These are phyloP conservation scores for Austroboletus festivus DNA, from an alignment of 768 basidiomycete species.

Conservation along the genomic window DNA sequence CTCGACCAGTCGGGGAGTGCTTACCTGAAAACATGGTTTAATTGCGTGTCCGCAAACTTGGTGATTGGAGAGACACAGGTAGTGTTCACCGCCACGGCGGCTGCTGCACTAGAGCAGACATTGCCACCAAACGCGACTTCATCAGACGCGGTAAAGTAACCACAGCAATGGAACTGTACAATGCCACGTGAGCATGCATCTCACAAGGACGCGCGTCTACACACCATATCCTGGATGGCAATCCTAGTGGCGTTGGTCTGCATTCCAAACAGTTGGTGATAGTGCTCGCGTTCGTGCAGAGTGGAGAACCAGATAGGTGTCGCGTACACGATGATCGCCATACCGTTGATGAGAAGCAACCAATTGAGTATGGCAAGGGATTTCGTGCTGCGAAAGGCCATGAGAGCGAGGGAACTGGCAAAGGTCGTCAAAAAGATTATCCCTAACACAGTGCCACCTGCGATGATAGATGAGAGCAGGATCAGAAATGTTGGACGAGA, in stretches of 20 bases:
- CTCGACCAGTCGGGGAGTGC: background rate
- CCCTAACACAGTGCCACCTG: conserved; percentile 73
- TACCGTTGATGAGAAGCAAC: conserved; percentile 59
- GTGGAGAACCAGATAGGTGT: conserved; percentile 82
- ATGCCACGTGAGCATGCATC: background rate
- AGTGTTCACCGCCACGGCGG: conserved; percentile 37
- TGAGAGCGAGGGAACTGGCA: conserved; percentile 64
- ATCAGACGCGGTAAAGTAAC: conserved; percentile 73
- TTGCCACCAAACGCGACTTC: conserved; percentile 54
- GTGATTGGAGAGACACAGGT: conserved; percentile 77
- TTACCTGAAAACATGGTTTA: conserved; percentile 86
- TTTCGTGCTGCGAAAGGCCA: conserved; percentile 63
- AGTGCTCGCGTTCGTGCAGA: conserved; percentile 66
- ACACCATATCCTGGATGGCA: conserved; percentile 70
- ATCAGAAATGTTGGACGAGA: background rate
- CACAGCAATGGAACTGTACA: conserved; percentile 74
- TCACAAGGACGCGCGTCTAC: conserved; percentile 12
- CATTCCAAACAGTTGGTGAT: conserved; percentile 52
- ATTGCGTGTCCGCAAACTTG: conserved; percentile 60
- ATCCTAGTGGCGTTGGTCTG: conserved; percentile 47
- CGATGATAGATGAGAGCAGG: background rate
- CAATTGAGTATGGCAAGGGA: conserved; percentile 80
- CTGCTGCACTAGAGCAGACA: conserved; percentile 51
- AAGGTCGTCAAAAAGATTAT: conserved; percentile 65
- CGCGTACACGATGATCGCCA: conserved; percentile 62